These are phyloP conservation scores for Drechslerella coelobrocha DNA, from an alignment of 2,329 filamentous ascomycete species.

Conservation along the genomic window DNA sequence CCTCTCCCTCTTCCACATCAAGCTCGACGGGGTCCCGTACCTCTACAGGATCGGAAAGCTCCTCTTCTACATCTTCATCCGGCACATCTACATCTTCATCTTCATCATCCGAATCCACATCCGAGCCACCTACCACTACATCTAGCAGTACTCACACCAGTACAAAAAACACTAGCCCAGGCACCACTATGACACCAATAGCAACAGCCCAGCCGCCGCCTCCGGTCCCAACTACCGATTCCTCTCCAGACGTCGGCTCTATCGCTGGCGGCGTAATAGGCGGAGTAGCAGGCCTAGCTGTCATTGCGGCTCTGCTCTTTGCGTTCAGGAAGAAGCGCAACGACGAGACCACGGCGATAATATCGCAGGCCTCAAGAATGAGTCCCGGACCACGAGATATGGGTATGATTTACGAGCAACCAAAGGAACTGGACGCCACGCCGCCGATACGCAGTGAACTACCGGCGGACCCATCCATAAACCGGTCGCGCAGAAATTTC, in stretches of 20 bases:
- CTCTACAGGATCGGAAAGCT: not conserved
- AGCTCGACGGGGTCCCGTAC: not conserved
- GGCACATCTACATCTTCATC: no score
- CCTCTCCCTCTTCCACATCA: slow-evolving; percentile 3
- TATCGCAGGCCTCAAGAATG: slow-evolving; percentile 24
- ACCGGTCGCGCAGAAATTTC: slow-evolving; percentile 9
- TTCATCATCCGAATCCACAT: not conserved
- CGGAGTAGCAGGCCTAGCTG: slow-evolving; percentile 59
- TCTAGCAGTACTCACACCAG: slow-evolving; percentile 7
- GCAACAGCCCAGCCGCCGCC: not conserved
- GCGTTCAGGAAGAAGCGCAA: slow-evolving; percentile 58
- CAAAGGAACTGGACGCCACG: slow-evolving; percentile 44
- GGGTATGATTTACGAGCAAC: slow-evolving; percentile 38
- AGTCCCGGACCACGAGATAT: slow-evolving; percentile 42
- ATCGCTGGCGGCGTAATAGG: slow-evolving; percentile 62
- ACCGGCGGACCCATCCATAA: slow-evolving; percentile 26
- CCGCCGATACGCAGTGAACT: slow-evolving; percentile 39
- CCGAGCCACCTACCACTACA: slow-evolving; percentile 13
- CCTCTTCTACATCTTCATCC: not conserved
- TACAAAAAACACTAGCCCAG: slow-evolving; percentile 8
- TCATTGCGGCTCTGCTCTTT: slow-evolving; percentile 59
- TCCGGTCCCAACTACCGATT: not conserved
- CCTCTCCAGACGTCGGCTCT: slow-evolving; percentile 57
- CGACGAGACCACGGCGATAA: slow-evolving; percentile 5
- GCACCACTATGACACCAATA: not conserved